Evolutionary conservation across 805 yeast species (phyloP).

Genomic region (Cyberlindnera veronae): DNA sequence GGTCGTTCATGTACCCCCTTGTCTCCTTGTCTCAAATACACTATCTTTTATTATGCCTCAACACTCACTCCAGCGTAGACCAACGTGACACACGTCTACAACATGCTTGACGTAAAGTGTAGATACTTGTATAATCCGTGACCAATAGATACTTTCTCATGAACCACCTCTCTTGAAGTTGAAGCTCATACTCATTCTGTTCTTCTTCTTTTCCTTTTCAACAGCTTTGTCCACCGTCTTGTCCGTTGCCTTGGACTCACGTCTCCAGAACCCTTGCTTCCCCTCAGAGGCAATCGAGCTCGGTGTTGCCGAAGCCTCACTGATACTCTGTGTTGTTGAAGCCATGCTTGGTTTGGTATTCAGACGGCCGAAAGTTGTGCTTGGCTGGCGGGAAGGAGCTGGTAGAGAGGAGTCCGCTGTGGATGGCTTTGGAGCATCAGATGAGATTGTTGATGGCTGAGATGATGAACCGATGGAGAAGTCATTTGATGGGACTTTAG

Average conservation of each 20-base stretch:
- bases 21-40: too few relatives aligned
- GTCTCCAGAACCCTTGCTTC: conserved; percentile 22
- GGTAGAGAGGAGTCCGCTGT: not conserved
- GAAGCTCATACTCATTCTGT: conserved; percentile 27
- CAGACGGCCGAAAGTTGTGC: conserved; percentile 4
- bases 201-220: conserved; percentile 18
- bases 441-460: conserved; percentile 18
- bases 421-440: conserved; percentile 10
- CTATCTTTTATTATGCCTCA: too few relatives aligned
- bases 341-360: conserved; percentile 6
- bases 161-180: conserved; percentile 9
- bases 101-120: too few relatives aligned
- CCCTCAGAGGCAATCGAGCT: not conserved
- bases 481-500: conserved; percentile 15
- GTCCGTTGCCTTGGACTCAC: conserved; percentile 9
- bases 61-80: too few relatives aligned
- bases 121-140: too few relatives aligned
- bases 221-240: conserved; percentile 1
- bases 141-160: too few relatives aligned
- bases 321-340: conserved; percentile 1
- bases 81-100: too few relatives aligned
- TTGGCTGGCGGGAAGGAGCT: conserved; percentile 2
- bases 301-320: conserved; percentile 1
- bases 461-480: conserved; percentile 17
- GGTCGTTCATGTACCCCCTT: too few relatives aligned